Evolutionary conservation across 108 stramenopile species (phyloP).

Genomic region (Seminavis robusta): DNA sequence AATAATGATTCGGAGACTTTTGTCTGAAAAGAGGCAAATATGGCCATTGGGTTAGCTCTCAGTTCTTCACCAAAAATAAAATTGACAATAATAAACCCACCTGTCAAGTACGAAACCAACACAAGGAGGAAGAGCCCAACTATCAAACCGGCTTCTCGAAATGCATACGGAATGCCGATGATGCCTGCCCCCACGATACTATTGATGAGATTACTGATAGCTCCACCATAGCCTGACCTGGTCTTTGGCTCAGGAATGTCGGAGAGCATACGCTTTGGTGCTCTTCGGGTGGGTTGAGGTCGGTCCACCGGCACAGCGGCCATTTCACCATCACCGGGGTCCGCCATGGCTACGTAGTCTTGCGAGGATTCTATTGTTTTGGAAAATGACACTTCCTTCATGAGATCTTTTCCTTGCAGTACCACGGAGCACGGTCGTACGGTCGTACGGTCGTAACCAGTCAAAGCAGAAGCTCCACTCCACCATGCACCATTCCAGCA

Average conservation of each 20-base stretch:
- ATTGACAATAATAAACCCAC: constrained; percentile 4
- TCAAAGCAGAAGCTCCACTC: too few species aligned
- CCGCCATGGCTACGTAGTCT: too few species aligned
- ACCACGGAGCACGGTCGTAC: too few species aligned
- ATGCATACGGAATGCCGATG: constrained; percentile 82
- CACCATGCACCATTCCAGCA: too few species aligned
- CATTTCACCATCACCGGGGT: too few species aligned
- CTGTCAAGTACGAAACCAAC: constrained; percentile 59
- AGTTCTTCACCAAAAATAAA: not conserved
- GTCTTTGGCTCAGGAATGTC: constrained; percentile 50
- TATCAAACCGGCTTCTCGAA: constrained; percentile 55
- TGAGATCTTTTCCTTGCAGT: too few species aligned
- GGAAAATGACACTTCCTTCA: too few species aligned
- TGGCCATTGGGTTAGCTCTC: not conserved
- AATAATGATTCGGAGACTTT: constrained; percentile 64
- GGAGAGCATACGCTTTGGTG: constrained; percentile 30
- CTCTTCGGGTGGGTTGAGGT: not conserved
- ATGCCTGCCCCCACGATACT: constrained; percentile 86
- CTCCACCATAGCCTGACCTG: constrained; percentile 58
- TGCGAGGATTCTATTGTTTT: too few species aligned
- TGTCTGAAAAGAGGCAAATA: constrained; percentile 23
- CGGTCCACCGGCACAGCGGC: not conserved
- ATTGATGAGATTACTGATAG: constrained; percentile 76
- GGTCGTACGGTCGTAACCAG: too few species aligned
- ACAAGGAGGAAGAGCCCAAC: constrained; percentile 57